Evolutionary conservation across 768 basidiomycete species (phyloP).

Genomic region (Phlegmacium glaucopus): DNA sequence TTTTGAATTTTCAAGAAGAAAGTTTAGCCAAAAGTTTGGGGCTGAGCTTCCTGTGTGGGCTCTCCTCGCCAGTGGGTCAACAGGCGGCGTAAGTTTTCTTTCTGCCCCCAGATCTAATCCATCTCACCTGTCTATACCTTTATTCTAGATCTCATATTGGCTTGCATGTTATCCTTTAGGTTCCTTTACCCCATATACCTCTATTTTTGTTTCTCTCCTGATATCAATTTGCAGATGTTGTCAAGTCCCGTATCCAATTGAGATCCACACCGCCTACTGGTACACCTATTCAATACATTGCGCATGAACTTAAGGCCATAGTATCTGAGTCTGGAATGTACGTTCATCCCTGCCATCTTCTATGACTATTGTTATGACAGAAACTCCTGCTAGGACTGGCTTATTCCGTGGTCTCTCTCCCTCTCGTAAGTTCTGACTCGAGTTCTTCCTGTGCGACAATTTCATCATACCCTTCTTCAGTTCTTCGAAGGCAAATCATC

Average conservation of each 20-base stretch:
- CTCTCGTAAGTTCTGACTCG: constrained; percentile 50
- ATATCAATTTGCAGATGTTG: constrained; percentile 55
- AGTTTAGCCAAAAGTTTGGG: constrained; percentile 63
- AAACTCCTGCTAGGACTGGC: constrained; percentile 42
- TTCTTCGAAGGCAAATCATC: constrained; percentile 54
- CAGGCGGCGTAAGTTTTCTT: constrained; percentile 67
- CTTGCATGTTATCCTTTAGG: constrained; percentile 88
- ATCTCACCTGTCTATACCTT: constrained; percentile 4
- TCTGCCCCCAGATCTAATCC: neutral
- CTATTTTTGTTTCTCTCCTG: neutral
- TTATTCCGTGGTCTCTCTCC: constrained; percentile 75
- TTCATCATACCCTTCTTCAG: constrained; percentile 27
- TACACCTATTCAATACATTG: constrained; percentile 75
- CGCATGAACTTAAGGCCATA: constrained; percentile 61
- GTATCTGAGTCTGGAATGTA: constrained; percentile 72
- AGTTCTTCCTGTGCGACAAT: neutral
- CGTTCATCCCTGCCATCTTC: constrained; percentile 25
- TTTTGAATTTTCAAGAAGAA: constrained; percentile 87
- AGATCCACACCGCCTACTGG: constrained; percentile 69
- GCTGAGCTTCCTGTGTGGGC: constrained; percentile 80
- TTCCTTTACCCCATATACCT: constrained; percentile 19
- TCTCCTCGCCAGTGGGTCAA: constrained; percentile 76
- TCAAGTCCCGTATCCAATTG: constrained; percentile 89
- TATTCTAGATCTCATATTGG: constrained; percentile 80
- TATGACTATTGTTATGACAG: neutral